These are phyloP conservation scores for Aegilops sharonensis DNA, from an alignment of 176 grass and related monocot species.

Conservation along the genomic window DNA sequence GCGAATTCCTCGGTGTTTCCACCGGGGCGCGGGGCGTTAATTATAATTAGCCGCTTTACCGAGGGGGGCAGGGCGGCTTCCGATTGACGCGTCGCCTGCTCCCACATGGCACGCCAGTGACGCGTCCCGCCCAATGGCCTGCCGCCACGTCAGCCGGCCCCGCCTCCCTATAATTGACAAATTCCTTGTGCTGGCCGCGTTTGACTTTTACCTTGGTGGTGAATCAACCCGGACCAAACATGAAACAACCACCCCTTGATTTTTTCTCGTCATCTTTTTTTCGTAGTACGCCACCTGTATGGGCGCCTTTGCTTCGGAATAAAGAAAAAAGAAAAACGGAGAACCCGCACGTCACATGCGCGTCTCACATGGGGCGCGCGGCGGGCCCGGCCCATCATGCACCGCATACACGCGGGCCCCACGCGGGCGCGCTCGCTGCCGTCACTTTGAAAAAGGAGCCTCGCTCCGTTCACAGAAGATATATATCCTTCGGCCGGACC, in stretches of 20 bases:
- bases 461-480: background rate
- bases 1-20: constrained; percentile 37
- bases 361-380: constrained; percentile 38
- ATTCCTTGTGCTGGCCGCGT: constrained; percentile 35
- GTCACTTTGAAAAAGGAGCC: constrained; percentile 40
- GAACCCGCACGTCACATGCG: constrained; percentile 34
- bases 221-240: constrained; percentile 31
- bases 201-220: constrained; percentile 48
- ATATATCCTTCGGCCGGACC: background rate
- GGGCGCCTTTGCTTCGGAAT: constrained; percentile 38
- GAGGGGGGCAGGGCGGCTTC: constrained; percentile 28
- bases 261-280: background rate
- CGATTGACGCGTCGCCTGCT: background rate
- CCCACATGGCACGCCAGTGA: constrained; percentile 47
- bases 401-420: constrained; percentile 38
- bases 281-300: constrained; percentile 6
- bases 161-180: constrained; percentile 21
- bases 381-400: constrained; percentile 30
- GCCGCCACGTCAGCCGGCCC: constrained; percentile 36
- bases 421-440: background rate
- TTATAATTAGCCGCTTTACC: constrained; percentile 39
- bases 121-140: constrained; percentile 50
- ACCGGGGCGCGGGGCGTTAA: background rate
- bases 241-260: background rate
- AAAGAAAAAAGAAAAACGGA: constrained; percentile 42